Percentiles rank a stretch among this genome's conserved stretches.
These are phyloP conservation scores for Monosporozyma yasuniensis DNA, from an alignment of 805 yeast species.

Conservation along the genomic window DNA sequence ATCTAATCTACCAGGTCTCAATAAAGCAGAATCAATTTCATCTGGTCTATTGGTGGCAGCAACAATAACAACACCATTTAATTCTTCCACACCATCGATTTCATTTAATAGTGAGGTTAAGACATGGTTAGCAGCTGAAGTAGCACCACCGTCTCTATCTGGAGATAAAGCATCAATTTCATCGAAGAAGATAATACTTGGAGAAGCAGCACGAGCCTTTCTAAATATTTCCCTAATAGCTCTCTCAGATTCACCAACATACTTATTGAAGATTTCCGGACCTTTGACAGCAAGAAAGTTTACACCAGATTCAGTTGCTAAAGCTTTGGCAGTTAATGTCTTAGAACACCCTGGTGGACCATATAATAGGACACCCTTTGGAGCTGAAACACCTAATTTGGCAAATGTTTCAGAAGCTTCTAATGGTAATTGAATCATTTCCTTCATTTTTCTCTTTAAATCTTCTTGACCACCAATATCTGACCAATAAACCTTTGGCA, in stretches of 20 bases:
- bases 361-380: conserved; percentile 84
- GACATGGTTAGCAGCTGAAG: conserved; percentile 74
- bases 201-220: conserved; percentile 90
- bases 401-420: conserved; percentile 71
- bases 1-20: conserved; percentile 94
- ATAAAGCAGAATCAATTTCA: conserved; percentile 81
- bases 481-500: conserved; percentile 87
- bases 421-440: conserved; percentile 87
- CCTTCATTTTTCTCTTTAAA: conserved; percentile 70
- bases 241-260: conserved; percentile 91
- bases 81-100: conserved; percentile 93
- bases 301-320: conserved; percentile 91
- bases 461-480: conserved; percentile 95
- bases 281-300: conserved; percentile 94
- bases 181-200: conserved; percentile 89
- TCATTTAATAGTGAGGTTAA: conserved; percentile 86
- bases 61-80: conserved; percentile 85
- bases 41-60: conserved; percentile 97
- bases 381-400: conserved; percentile 75
- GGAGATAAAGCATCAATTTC: conserved; percentile 92
- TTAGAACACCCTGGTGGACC: conserved; percentile 99
- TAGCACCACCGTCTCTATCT: conserved; percentile 54
- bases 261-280: conserved; percentile 90
- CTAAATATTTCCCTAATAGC: conserved; percentile 90
- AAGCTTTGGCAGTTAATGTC: conserved; percentile 87